Conservation (phyloP, 768 basidiomycete species). For the Boletus fagicola region DNA sequence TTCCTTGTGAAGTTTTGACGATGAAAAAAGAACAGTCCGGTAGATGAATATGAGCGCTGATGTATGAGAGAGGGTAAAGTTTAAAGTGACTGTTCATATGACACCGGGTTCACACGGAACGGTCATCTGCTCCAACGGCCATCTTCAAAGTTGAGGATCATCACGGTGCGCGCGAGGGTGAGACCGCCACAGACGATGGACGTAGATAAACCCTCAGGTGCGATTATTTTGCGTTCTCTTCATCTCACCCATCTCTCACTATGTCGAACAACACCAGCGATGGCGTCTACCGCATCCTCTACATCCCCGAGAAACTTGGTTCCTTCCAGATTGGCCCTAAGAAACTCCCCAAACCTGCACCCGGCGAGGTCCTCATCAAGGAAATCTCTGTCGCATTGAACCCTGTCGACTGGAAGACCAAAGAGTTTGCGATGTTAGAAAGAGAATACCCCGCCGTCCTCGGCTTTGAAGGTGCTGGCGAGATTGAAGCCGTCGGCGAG, state of each 20-base stretch:
- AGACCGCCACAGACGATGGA: not conserved
- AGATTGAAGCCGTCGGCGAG: slow-evolving; percentile 36
- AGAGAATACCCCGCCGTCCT: slow-evolving; percentile 30
- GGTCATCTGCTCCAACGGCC: not conserved
- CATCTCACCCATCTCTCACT: not conserved
- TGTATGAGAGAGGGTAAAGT: no score
- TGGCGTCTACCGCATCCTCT: not conserved
- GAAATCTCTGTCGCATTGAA: slow-evolving; percentile 40
- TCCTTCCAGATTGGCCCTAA: not conserved
- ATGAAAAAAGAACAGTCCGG: no score
- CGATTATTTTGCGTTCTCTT: not conserved
- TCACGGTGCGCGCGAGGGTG: not conserved
- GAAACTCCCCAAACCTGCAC: slow-evolving; percentile 33
- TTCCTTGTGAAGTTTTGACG: no score
- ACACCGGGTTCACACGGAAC: not conserved
- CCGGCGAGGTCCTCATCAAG: slow-evolving; percentile 42
- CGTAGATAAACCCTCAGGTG: not conserved
- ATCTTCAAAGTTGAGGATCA: not conserved
- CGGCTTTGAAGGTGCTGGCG: slow-evolving; percentile 27
- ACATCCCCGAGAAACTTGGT: not conserved
- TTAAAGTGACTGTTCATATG: no score
- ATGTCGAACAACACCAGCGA: not conserved
- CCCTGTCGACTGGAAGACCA: slow-evolving; percentile 37
- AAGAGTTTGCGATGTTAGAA: slow-evolving; percentile 7
- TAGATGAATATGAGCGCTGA: no score